Percentiles rank a stretch among this genome's conserved stretches.
Evolutionary conservation across 116 monocot species (phyloP).

Genomic region (Phalaenopsis hybrid): DNA sequence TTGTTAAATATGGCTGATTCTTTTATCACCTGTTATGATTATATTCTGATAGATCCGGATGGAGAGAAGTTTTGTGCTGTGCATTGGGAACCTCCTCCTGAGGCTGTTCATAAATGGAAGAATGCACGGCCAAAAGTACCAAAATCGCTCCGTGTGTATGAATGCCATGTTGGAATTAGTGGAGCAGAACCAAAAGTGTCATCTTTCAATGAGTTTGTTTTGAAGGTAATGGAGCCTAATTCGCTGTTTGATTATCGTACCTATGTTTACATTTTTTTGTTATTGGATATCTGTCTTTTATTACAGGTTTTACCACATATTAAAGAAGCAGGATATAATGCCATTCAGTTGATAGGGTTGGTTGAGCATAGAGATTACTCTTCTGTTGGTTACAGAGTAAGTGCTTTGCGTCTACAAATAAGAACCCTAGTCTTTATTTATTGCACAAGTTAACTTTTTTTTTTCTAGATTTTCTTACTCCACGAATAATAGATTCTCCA

Average conservation of each 20-base stretch:
- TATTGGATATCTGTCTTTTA: not conserved
- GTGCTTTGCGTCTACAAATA: not conserved
- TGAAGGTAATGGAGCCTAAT: constrained; percentile 36
- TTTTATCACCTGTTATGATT: not conserved
- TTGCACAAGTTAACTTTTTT: not conserved
- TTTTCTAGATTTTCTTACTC: not conserved
- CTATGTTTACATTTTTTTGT: constrained; percentile 1
- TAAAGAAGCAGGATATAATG: constrained; percentile 88
- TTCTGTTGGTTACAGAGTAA: constrained; percentile 92
- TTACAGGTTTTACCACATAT: constrained; percentile 84
- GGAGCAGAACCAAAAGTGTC: constrained; percentile 76
- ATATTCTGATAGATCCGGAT: constrained; percentile 46
- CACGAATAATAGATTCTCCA: not conserved
- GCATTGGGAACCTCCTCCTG: constrained; percentile 93
- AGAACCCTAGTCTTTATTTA: not conserved
- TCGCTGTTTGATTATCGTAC: not conserved
- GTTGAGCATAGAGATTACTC: constrained; percentile 95
- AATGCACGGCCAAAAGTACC: constrained; percentile 52
- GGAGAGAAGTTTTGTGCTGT: constrained; percentile 73
- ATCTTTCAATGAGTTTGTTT: constrained; percentile 80
- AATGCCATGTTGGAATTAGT: constrained; percentile 96
- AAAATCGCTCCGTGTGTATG: constrained; percentile 84
- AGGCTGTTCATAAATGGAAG: constrained; percentile 77
- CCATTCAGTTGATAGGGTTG: constrained; percentile 76
- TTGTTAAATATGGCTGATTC: not conserved